These are phyloP conservation scores for Colletotrichum brevisporum DNA, from an alignment of 2,329 filamentous ascomycete species.

Conservation along the genomic window DNA sequence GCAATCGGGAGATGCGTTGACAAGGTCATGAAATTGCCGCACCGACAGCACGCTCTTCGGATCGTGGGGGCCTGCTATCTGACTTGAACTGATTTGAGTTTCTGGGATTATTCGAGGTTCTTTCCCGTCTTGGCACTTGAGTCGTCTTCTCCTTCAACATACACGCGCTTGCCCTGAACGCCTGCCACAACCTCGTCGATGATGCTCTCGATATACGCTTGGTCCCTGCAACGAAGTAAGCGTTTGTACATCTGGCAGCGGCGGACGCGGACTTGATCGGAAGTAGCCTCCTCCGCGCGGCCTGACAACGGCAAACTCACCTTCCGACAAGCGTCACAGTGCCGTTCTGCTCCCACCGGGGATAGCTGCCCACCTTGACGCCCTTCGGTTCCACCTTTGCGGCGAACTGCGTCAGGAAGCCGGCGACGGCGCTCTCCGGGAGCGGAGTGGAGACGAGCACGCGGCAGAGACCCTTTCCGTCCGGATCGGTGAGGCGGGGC, in stretches of 20 bases:
- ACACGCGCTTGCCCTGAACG: constrained; percentile 79
- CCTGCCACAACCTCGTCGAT: constrained; percentile 83
- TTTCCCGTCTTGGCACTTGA: constrained; percentile 13
- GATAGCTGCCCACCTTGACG: constrained; percentile 96
- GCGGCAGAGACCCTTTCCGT: constrained; percentile 84
- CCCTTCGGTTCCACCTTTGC: constrained; percentile 79
- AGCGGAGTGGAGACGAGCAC: constrained; percentile 90
- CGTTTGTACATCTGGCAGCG: not conserved
- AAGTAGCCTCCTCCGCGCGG: constrained; percentile 10
- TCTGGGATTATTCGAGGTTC: constrained; percentile 1
- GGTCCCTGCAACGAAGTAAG: constrained; percentile 67
- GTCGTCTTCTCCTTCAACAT: constrained; percentile 80
- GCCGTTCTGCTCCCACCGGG: constrained; percentile 91
- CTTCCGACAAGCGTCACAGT: constrained; percentile 88
- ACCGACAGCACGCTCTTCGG: constrained; percentile 7
- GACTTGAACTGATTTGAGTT: constrained; percentile 20
- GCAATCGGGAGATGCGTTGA: constrained; percentile 9
- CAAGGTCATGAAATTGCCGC: constrained; percentile 19
- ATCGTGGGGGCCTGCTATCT: constrained; percentile 22
- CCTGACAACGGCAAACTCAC: constrained; percentile 50
- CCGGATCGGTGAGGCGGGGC: constrained; percentile 81
- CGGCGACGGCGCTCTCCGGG: constrained; percentile 87
- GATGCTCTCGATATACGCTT: constrained; percentile 82
- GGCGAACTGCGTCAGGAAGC: constrained; percentile 85
- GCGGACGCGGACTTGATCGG: not conserved